Percentiles rank a stretch among this genome's conserved stretches.
These are phyloP conservation scores for Exophiala calicioides DNA, from an alignment of 2,329 filamentous ascomycete genomes.

Conservation along the genomic window DNA sequence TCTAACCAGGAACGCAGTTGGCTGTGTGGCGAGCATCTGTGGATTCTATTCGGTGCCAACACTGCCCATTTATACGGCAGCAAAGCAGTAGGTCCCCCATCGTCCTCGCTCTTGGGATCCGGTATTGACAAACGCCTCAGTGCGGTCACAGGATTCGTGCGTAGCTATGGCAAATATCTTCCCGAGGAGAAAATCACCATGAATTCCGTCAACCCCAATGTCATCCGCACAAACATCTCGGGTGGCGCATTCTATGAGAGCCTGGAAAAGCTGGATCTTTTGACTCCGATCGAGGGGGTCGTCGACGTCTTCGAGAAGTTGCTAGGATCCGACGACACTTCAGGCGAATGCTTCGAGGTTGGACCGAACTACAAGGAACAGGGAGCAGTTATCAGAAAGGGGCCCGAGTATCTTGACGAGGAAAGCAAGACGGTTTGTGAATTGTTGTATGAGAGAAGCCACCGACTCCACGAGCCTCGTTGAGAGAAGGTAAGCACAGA, in stretches of 20 bases:
- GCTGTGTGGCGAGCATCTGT: slow-evolving; percentile 42
- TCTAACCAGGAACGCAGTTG: slow-evolving; percentile 15
- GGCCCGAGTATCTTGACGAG: slow-evolving; percentile 21
- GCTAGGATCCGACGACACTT: slow-evolving; percentile 37
- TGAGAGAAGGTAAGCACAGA: slow-evolving; percentile 1
- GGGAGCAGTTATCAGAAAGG: slow-evolving; percentile 21
- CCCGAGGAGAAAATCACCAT: slow-evolving; percentile 43
- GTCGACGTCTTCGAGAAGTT: slow-evolving; percentile 44
- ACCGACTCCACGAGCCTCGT: slow-evolving; percentile 24
- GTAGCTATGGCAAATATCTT: slow-evolving; percentile 45
- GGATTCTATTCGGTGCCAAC: slow-evolving; percentile 46
- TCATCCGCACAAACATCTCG: slow-evolving; percentile 44
- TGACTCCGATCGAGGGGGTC: slow-evolving; percentile 44
- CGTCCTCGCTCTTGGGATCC: too few relatives aligned
- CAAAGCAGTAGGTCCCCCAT: too few relatives aligned
- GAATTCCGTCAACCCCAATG: slow-evolving; percentile 46
- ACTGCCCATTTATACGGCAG: slow-evolving; percentile 44
- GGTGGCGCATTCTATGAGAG: slow-evolving; percentile 41
- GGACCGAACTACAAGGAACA: slow-evolving; percentile 37
- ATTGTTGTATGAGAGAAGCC: slow-evolving; percentile 18
- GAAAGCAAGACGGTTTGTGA: slow-evolving; percentile 23
- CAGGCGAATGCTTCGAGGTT: slow-evolving; percentile 45
- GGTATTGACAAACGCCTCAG: too few relatives aligned
- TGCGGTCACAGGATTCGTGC: slow-evolving; percentile 25
- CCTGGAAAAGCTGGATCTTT: slow-evolving; percentile 37